Evolutionary conservation across 2,329 filamentous ascomycete genomes (phyloP), one percentile per base, ranked within the genome.

Genomic region (Plectosphaerella cucumerina): DNA sequence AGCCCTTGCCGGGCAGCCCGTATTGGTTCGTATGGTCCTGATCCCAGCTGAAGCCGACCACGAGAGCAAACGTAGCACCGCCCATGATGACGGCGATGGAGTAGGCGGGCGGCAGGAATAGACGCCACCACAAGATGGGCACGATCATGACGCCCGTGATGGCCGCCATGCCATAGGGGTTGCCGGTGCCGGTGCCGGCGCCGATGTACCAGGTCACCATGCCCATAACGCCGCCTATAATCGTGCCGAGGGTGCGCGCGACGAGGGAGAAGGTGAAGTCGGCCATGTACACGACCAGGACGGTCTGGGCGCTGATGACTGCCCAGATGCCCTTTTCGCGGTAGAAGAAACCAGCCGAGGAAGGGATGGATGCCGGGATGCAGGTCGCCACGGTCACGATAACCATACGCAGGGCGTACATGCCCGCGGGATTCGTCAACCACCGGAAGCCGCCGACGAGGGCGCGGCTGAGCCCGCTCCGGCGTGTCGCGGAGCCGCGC

Each of bases 291-390:
- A 74, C 63, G 1, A 78, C 63, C 3, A 80, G 54, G 1, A 66
- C 68, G 0, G 73, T 75, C 55, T 80, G 77, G 0, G 69, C 76
- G 60, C 75, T 80, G 41, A 80, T 77, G 9, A 79, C 59, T 0
- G 65, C 74, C 77, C 77, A 80, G 0, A 80, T 62, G 0, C 77
- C 75, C 56, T 76, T 78, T 50, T 79, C 70, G 3, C 75, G 68
- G 47, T 77, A 79, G 54, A 70, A 78, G 57, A 80, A 80, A 1
- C 72, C 75, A 0, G 76, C 70, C 1, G 67, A 68, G 22, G 61
- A 58, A 0, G 73, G 70, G 4, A 80, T 62, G 0, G 66, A 65
- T 0, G 70, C 67, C 0, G 75, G 71, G 5, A 80, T 70, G 0
- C 63, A 59, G 1, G 69, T 60, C 0, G 70, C 74, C 11, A 79